phyloP scores from a whole-genome alignment of 306 rosid genomes.

The apple (Malus domestica) region DNA sequence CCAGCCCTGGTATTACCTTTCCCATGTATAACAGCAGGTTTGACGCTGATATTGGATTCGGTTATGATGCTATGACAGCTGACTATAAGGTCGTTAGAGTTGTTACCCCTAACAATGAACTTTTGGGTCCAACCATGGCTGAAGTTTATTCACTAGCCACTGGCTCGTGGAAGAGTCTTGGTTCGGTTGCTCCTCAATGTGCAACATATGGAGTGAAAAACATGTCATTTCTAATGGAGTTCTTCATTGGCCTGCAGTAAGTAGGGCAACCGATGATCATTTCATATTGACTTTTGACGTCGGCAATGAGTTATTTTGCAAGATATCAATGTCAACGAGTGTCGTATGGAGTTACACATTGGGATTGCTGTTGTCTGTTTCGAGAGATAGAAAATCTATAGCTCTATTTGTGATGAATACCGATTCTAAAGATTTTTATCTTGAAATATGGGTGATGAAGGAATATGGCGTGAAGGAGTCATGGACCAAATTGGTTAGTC shows the following conservation, averaged over 20 bases:
- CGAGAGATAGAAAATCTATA: background rate
- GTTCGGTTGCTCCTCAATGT: no score
- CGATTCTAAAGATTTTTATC: background rate
- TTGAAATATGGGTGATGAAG: background rate
- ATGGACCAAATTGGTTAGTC: background rate
- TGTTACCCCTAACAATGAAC: no score
- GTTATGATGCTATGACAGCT: no score
- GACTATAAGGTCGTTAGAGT: no score
- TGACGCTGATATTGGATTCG: no score
- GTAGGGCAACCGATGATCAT: no score
- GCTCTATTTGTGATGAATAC: background rate
- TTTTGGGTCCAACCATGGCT: no score
- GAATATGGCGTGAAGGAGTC: background rate
- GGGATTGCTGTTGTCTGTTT: background rate
- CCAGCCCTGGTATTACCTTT: no score
- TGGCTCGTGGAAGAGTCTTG: no score
- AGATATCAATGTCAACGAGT: background rate
- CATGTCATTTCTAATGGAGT: background rate
- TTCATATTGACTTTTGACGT: background rate
- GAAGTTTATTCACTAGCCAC: no score
- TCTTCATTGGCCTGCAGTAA: background rate
- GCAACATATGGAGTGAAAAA: no score
- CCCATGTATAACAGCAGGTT: no score
- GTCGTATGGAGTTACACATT: background rate
- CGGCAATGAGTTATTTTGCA: background rate